These are phyloP conservation scores for Fimicolochytrium jonesii DNA, from an alignment of 192 early-diverging fungal genomes.

Conservation along the genomic window DNA sequence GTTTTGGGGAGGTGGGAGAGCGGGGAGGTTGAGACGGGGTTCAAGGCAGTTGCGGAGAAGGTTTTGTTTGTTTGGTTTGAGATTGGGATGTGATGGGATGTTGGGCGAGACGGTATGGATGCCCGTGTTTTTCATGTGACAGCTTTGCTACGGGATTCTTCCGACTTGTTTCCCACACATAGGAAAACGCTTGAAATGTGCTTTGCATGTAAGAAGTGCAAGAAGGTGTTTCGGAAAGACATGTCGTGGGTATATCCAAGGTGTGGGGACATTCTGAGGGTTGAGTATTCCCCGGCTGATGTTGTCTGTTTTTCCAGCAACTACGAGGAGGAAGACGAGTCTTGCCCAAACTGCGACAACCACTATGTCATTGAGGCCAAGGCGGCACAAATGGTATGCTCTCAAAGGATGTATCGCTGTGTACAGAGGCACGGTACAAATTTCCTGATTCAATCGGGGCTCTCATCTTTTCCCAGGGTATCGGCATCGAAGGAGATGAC, in stretches of 20 bases:
- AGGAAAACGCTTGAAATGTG: slow-evolving; percentile 84
- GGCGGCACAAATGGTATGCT: slow-evolving; percentile 70
- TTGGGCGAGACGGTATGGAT: no score
- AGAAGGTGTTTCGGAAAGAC: slow-evolving; percentile 95
- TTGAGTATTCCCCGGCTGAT: no score
- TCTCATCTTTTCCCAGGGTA: no score
- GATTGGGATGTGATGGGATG: no score
- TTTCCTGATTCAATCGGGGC: no score
- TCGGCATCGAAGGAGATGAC: slow-evolving; percentile 94
- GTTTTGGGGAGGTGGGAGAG: slow-evolving; percentile 33
- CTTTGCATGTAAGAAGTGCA: slow-evolving; percentile 98
- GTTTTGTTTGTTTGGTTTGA: slow-evolving; percentile 12
- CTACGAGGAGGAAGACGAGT: slow-evolving; percentile 94
- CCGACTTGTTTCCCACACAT: no score
- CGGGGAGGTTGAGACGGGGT: no score
- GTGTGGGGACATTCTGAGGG: no score
- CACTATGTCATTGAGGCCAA: slow-evolving; percentile 92
- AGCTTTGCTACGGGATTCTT: no score
- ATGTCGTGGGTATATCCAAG: slow-evolving; percentile 59
- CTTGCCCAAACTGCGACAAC: slow-evolving; percentile 98
- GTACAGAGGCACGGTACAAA: no score
- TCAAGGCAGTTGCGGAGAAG: slow-evolving; percentile 16
- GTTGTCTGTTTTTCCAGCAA: slow-evolving; percentile 56
- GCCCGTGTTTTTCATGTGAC: no score
- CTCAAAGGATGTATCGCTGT: no score